Evolutionary conservation across 345 rosid genomes (phyloP).

Genomic region (Cardiospermum halicacabum): DNA sequence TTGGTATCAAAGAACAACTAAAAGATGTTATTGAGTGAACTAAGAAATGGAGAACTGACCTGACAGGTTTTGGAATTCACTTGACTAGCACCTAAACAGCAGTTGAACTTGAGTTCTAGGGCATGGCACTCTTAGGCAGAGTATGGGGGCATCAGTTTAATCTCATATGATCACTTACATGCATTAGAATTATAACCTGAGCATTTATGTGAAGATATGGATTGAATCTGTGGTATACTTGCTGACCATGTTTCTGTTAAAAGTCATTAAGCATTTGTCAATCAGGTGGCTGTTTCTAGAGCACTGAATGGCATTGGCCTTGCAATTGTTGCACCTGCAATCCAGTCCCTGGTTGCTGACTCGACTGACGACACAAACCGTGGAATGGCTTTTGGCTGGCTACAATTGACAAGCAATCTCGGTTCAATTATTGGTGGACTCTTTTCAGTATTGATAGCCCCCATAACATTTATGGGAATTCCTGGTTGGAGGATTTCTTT

Average conservation of each 20-base stretch:
- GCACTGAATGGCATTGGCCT: conserved; percentile 86
- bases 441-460: conserved; percentile 64
- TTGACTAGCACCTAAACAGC: not conserved
- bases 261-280: conserved; percentile 17
- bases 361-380: conserved; percentile 70
- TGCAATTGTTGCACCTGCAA: conserved; percentile 80
- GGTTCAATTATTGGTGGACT: conserved; percentile 84
- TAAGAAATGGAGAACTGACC: not conserved
- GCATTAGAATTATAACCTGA: not conserved
- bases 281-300: conserved; percentile 78
- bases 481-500: conserved; percentile 92
- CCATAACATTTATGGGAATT: conserved; percentile 56
- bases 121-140: not conserved
- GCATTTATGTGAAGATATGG: not conserved
- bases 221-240: not conserved
- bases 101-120: not conserved
- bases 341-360: conserved; percentile 89
- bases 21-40: not conserved
- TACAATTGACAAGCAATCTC: conserved; percentile 66
- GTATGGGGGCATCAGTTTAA: not conserved
- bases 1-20: not conserved
- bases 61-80: not conserved
- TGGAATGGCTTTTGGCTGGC: conserved; percentile 87
- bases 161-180: not conserved
- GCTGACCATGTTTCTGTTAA: conserved; percentile 12